These are phyloP conservation scores for Terana coerulea DNA, from an alignment of 768 basidiomycete species.

Conservation along the genomic window DNA sequence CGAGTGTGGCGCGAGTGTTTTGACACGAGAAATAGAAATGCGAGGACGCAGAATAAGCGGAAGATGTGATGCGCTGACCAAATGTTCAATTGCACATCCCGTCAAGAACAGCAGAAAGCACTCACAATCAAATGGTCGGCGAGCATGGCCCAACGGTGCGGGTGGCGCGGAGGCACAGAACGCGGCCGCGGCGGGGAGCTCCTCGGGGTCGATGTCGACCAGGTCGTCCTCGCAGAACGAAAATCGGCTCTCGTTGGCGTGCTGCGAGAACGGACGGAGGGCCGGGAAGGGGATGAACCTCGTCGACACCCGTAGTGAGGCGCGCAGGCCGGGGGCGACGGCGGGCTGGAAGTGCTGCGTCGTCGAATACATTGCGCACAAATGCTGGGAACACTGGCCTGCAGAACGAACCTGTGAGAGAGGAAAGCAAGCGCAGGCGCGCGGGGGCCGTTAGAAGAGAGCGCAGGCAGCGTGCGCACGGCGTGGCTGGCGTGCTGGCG, in stretches of 20 bases:
- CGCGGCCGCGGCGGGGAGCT: slow-evolving; percentile 3
- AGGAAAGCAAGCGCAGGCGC: background rate
- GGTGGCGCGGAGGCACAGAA: background rate
- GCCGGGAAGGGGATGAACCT: background rate
- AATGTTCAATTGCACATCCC: background rate
- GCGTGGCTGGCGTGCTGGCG: slow-evolving; percentile 4
- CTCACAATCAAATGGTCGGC: slow-evolving; percentile 5
- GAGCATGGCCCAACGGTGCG: too few species aligned
- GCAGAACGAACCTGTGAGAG: slow-evolving; percentile 9
- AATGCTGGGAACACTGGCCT: background rate
- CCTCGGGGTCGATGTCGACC: slow-evolving; percentile 11
- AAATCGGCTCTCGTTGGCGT: slow-evolving; percentile 1
- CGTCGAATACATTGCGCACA: slow-evolving; percentile 2
- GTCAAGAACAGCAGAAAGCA: background rate
- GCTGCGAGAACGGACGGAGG: background rate
- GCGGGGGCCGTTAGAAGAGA: background rate
- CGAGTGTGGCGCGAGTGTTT: slow-evolving; percentile 1
- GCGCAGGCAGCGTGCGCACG: background rate
- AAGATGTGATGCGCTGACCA: background rate
- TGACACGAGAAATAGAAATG: slow-evolving; percentile 8
- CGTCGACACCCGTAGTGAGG: slow-evolving; percentile 4
- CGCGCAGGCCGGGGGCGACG: slow-evolving; percentile 5
- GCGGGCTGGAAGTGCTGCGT: background rate
- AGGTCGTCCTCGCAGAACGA: slow-evolving; percentile 16
- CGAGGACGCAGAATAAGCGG: slow-evolving; percentile 1